Base-by-base conservation (phyloP, 2,329 filamentous ascomycete species). In the Arthroderma sp. region DNA sequence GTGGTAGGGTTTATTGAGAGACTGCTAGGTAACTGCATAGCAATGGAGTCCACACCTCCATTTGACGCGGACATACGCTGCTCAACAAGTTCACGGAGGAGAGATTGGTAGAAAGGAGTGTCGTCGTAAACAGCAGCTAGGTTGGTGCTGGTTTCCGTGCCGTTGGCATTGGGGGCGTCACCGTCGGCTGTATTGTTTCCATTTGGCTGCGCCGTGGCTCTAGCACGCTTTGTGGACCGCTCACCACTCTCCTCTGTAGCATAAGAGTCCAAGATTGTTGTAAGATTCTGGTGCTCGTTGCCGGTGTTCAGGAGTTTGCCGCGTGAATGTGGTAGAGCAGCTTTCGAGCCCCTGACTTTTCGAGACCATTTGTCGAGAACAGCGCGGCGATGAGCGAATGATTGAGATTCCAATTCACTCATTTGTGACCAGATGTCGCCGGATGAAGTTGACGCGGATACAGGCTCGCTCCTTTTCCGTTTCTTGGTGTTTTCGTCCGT, bases 81-180 rank as follows among this genome's bases (percentile, higher is more conserved):
- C 59, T 94, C 86, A 6, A 98, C 83, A 1, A 98, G 78, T 57
- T 94, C 86, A 61, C 94, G 93, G 29, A 98, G 77, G 2, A 98
- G 75, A 9, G 91, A 70, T 61, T 94, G 86, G 66, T 98, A 98
- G 63, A 96, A 95, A 60, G 93, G 81, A 7, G 85, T 85, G 55
- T 98, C 91, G 60, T 96, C 89, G 67, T 91, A 98, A 53, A 94
- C 79, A 22, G 15, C 15, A 22, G 15, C 15, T 22, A 22, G 15
- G 15, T 22, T 22, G 15, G 15, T 22, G 15, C 15, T 22, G 15
- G 15, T 22, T 22, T 22, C 15, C 15, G 15, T 22, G 15, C 70
- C 65, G 1, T 63, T 60, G 55, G 80, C 78, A 53, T 8, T 36
- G 28, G 10, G 46, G 34, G 11, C 43, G n/a, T 44, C 42, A 33